Evolutionary conservation across 1,284 basidiomycete species (phyloP).

Genomic region (Calocybe gambosa): DNA sequence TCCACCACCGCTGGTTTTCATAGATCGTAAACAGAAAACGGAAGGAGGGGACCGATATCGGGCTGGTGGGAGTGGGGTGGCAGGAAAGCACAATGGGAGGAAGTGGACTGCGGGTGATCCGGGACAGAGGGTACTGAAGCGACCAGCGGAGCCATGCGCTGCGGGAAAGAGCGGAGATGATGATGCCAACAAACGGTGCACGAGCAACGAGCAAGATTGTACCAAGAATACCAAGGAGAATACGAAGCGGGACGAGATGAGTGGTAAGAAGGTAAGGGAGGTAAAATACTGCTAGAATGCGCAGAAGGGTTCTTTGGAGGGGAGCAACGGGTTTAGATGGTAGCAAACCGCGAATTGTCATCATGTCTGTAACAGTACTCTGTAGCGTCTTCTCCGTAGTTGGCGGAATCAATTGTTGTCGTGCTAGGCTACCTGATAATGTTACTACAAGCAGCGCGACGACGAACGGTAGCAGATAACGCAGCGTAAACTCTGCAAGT

Average conservation of each 20-base stretch:
- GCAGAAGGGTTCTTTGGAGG: constrained; percentile 30
- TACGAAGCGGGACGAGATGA: constrained; percentile 47
- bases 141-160: constrained; percentile 66
- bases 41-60: constrained; percentile 36
- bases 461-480: constrained; percentile 24
- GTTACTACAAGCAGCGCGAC: constrained; percentile 44
- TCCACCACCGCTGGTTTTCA: constrained; percentile 96
- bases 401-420: constrained; percentile 21
- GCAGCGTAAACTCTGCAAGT: constrained; percentile 47
- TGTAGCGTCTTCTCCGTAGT: constrained; percentile 64
- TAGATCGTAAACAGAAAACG: constrained; percentile 85
- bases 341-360: constrained; percentile 46
- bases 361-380: constrained; percentile 47
- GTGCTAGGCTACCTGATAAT: constrained; percentile 26
- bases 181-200: constrained; percentile 56
- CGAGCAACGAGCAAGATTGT: constrained; percentile 55
- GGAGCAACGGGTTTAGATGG: constrained; percentile 27
- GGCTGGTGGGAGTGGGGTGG: constrained; percentile 28
- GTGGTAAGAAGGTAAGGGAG: constrained; percentile 56
- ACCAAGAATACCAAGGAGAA: constrained; percentile 55
- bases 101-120: constrained; percentile 48
- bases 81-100: constrained; percentile 34
- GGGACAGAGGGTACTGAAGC: constrained; percentile 40
- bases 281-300: constrained; percentile 44
- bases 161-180: constrained; percentile 49